Evolutionary conservation across 495 filamentous ascomycete species (phyloP), one percentile per base, ranked within the genome.

Genomic region (Penicillium ochrochloron): DNA sequence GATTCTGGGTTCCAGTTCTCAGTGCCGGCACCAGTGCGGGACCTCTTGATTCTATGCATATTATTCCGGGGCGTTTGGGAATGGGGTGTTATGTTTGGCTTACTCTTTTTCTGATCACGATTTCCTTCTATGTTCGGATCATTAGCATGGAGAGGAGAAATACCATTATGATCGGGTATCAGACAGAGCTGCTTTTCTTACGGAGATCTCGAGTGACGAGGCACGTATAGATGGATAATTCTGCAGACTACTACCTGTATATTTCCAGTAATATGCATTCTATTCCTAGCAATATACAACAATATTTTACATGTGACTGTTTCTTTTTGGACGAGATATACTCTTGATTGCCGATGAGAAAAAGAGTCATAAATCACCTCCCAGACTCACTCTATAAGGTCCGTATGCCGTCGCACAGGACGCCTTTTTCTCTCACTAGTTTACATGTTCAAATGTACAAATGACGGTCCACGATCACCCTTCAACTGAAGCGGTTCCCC

Each of bases 401-500:
- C 44, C 27, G 44, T n/a, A 11, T 33, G 10, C 35, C 33, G 3
- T 12, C 33, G 17, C 41, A 51, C 33, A 15, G 3, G 37, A 54
- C 60, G 39, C 35, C 42, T 23, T 48, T 44, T 48, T 25, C 44
- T 25, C 44, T 48, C 21, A 54, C 41, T 61, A 31, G 21, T 42
- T 31, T n/a, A 35, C 35, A 41, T 50, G 19, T 64, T 6, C 57
- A 60, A 68, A 66, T 70, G 42, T 73, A 68, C 67, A 63, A 60
- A n/a, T 60, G 39, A 29, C 39, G 51, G 39, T 34, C 37, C 19
- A 37, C 11, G 1, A 25, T 11, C 3, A 25, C 46, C 23, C 33
- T 37, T 79, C 70, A 91, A 72, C 84, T 87, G 75, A 99, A 92
- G 59, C 96, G 84, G 80, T 98, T 93, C 7, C 95, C 95, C 68